phyloP scores from a whole-genome alignment of 2,329 filamentous ascomycete species.

The Colletotrichum echinochloae region DNA sequence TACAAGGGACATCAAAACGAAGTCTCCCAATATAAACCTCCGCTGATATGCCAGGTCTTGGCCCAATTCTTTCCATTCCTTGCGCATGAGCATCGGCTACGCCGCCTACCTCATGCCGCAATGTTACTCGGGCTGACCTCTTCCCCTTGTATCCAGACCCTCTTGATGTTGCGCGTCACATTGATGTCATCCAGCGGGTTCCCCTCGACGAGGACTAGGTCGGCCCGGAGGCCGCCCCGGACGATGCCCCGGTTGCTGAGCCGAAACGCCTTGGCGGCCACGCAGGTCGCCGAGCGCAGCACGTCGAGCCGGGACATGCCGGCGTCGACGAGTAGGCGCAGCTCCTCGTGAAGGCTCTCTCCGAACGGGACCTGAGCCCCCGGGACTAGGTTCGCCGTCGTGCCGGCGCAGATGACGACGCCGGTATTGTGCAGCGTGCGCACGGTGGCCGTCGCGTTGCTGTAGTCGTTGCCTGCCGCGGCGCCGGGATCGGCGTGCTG shows the following conservation, averaged over 20 bases:
- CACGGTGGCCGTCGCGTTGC: slow-evolving; percentile 44
- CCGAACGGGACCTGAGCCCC: slow-evolving; percentile 38
- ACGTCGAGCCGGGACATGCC: slow-evolving; percentile 42
- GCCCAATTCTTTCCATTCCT: background rate
- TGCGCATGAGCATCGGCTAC: background rate
- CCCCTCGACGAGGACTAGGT: slow-evolving; percentile 48
- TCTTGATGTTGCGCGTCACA: slow-evolving; percentile 44
- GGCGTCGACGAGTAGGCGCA: slow-evolving; percentile 43
- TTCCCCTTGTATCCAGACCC: slow-evolving; percentile 46
- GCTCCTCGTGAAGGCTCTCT: slow-evolving; percentile 43
- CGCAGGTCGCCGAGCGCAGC: slow-evolving; percentile 42
- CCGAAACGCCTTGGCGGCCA: slow-evolving; percentile 42
- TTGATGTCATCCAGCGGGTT: slow-evolving; percentile 47
- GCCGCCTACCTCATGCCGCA: background rate
- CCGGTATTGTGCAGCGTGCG: slow-evolving; percentile 45
- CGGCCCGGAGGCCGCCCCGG: slow-evolving; percentile 45
- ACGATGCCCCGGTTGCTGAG: slow-evolving; percentile 46
- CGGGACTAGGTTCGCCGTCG: slow-evolving; percentile 45
- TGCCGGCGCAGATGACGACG: slow-evolving; percentile 48
- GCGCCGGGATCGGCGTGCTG: background rate
- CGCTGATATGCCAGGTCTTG: background rate
- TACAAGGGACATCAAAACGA: background rate
- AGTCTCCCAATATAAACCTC: background rate
- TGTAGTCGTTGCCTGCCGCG: slow-evolving; percentile 41
- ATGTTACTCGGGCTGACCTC: slow-evolving; percentile 25